phyloP scores from a whole-genome alignment of 208 protist genomes.

The Trypanosoma congolense region DNA sequence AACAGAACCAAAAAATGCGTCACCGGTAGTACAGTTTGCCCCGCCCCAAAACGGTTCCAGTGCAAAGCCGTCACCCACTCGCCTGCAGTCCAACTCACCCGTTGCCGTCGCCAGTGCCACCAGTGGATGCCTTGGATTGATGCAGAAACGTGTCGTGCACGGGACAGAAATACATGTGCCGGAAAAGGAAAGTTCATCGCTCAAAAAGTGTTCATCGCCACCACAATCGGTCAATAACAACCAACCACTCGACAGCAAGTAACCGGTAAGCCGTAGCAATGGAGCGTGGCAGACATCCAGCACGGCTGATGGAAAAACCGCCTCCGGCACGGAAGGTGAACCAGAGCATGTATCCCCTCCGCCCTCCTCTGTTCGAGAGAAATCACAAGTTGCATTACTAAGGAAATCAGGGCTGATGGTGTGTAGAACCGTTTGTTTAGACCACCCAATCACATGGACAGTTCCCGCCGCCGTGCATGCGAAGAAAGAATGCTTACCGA shows the following conservation, averaged over 20 bases:
- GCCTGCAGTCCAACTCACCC: slow-evolving; percentile 47
- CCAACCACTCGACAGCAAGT: slow-evolving; percentile 52
- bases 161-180: slow-evolving; percentile 28
- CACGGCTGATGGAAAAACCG: slow-evolving; percentile 30
- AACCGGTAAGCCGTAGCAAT: slow-evolving; percentile 31
- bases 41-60: slow-evolving; percentile 41
- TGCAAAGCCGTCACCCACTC: slow-evolving; percentile 25
- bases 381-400: slow-evolving; percentile 2
- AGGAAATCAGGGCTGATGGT: slow-evolving; percentile 32
- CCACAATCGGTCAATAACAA: slow-evolving; percentile 40
- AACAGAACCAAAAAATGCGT: slow-evolving; percentile 27
- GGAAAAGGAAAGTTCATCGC: slow-evolving; percentile 31
- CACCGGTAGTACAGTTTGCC: slow-evolving; percentile 29
- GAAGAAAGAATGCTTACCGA: slow-evolving; percentile 48
- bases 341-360: neutral
- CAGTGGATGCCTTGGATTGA: slow-evolving; percentile 54
- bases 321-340: neutral
- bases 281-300: slow-evolving; percentile 35
- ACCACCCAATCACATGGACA: slow-evolving; percentile 63
- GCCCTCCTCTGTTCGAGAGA: neutral
- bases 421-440: slow-evolving; percentile 37
- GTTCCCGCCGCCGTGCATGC: slow-evolving; percentile 58
- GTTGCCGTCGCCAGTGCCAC: slow-evolving; percentile 49
- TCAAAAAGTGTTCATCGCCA: slow-evolving; percentile 42
- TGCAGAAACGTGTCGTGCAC: slow-evolving; percentile 24